Evolutionary conservation across 192 early-diverging fungal species (phyloP).

Genomic region (Coemansia sp.): DNA sequence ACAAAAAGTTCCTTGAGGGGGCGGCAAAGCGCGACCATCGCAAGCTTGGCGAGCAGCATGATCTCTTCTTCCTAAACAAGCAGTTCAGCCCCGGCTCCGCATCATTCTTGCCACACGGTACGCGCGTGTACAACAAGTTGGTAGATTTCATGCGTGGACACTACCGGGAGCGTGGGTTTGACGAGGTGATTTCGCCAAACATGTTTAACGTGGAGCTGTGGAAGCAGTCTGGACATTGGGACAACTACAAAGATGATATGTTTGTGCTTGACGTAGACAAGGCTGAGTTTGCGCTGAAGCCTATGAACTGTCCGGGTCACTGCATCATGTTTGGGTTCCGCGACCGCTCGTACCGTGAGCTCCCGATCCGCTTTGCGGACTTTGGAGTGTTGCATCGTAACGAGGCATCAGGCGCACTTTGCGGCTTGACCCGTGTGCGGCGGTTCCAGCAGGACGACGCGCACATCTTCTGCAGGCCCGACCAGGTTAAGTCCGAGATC

Average conservation of each 20-base stretch:
- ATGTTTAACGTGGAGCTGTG: constrained; percentile 99
- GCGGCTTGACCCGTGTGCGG: constrained; percentile 94
- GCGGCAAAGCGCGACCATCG: constrained; percentile 96
- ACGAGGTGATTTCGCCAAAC: constrained; percentile 97
- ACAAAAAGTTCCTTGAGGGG: constrained; percentile 95
- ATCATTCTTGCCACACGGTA: constrained; percentile 96
- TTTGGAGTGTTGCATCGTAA: constrained; percentile 98
- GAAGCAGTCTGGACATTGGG: constrained; percentile 94
- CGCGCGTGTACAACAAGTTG: constrained; percentile 94
- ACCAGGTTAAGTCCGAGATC: constrained; percentile 89
- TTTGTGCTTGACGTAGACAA: constrained; percentile 94
- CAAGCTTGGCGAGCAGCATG: constrained; percentile 96
- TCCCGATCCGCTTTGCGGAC: constrained; percentile 94
- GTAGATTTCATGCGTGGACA: constrained; percentile 86
- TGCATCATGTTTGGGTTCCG: constrained; percentile 94
- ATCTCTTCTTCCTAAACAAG: constrained; percentile 95
- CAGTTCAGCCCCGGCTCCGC: constrained; percentile 90
- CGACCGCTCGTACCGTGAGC: constrained; percentile 93
- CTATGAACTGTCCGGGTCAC: constrained; percentile 99
- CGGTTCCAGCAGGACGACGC: constrained; percentile 99
- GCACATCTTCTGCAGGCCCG: constrained; percentile 93
- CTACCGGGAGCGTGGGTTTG: constrained; percentile 92
- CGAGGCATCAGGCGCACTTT: constrained; percentile 90
- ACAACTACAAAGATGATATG: constrained; percentile 98
- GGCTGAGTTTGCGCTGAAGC: constrained; percentile 96